Evolutionary conservation across 2,329 filamentous ascomycete species (phyloP), one percentile per base, ranked within the genome.

Genomic region (Fusarium redolens): DNA sequence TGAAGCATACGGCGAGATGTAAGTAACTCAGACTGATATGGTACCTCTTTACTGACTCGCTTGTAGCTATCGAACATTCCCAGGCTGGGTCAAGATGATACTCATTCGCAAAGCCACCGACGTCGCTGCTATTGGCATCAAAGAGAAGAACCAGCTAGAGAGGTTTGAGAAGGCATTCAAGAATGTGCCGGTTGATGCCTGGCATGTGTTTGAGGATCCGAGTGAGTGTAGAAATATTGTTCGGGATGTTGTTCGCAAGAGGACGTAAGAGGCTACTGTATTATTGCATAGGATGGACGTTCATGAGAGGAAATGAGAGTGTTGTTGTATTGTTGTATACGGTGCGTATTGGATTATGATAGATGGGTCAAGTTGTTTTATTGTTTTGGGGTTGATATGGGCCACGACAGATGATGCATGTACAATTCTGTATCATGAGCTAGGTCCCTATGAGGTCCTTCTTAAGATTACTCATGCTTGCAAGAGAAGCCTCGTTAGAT

Each of bases 101-200:
- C 92, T 93, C 72, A 97, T 98, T 77, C 90, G 95, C 60, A 96
- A 93, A 79, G 94, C 96, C 1, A 91, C 87, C 5, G 92, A 95
- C 70, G 89, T 96, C 30, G 90, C 91, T 1, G 88, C 87, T 4
- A 77, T 90, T 15, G 89, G 92, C 37, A 92, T 96, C 81, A 86
- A 92, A 38, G 89, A 92, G 76, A 93, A 93, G 82, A 94, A 94
- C 76, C 91, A 92, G 77, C 86, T 89, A 0, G 87, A 90, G 73
- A 86, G 96, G 35, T 98, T 98, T 77, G 91, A 95, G 79, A 89
- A 90, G 77, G 96, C 96, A 0, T 98, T 98, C 80, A 85, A 91
- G 73, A 91, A 87, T 44, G 85, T 98, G 13, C 93, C 95, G 0
- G 85, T 83, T 47, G 83, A 87, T 31, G 81, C 91, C 0, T 98